Evolutionary conservation across 345 rosid species (phyloP).

Genomic region (Eutrema japonicum): DNA sequence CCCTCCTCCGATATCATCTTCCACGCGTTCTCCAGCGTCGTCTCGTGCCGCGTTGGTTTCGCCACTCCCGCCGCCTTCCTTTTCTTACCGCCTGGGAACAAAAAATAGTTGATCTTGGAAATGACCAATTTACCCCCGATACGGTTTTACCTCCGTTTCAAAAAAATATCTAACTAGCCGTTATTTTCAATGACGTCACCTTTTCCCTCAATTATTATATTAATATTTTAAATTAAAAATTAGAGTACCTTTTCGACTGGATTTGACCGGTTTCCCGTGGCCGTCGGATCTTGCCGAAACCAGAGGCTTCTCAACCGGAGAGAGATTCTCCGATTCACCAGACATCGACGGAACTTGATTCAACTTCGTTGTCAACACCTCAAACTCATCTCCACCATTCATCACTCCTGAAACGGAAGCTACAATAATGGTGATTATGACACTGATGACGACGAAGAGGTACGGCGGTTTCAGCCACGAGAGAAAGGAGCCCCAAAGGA

Average conservation of each 20-base stretch:
- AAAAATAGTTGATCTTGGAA: neutral
- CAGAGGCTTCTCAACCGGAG: constrained; percentile 56
- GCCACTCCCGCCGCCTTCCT: constrained; percentile 31
- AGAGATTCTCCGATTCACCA: constrained; percentile 39
- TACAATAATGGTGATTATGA: constrained; percentile 59
- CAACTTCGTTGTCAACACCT: constrained; percentile 43
- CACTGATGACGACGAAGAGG: constrained; percentile 53
- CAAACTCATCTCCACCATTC: constrained; percentile 46
- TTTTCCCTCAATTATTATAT: neutral
- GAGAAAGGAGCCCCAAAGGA: constrained; percentile 47
- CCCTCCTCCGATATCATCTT: constrained; percentile 44
- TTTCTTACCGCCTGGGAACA: constrained; percentile 1
- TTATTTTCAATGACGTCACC: constrained; percentile 23
- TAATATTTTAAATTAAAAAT: neutral
- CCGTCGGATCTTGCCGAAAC: constrained; percentile 26
- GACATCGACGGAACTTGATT: constrained; percentile 37
- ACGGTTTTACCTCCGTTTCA: constrained; percentile 12
- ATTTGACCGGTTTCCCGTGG: constrained; percentile 44
- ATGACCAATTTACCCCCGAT: constrained; percentile 6
- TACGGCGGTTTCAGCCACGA: constrained; percentile 69
- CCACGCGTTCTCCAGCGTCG: constrained; percentile 16
- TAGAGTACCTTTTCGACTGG: constrained; percentile 60
- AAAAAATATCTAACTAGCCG: constrained; percentile 25
- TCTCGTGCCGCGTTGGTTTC: constrained; percentile 33
- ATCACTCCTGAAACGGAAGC: constrained; percentile 38